Conservation (phyloP, 805 yeast species). For the Schwanniomyces vanrijiae region DNA sequence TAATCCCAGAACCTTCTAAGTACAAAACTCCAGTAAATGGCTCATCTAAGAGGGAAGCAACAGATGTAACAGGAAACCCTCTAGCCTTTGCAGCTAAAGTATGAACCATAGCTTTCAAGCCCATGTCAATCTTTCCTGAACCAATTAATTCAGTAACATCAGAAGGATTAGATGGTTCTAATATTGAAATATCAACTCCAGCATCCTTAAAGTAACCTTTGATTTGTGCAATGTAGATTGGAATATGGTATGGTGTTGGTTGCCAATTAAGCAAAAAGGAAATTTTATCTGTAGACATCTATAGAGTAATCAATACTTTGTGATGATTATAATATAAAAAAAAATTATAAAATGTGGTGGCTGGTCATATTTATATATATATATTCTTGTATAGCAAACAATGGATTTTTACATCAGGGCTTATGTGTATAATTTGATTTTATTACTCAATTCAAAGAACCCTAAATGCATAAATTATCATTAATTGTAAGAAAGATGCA, state of each 20-base stretch:
- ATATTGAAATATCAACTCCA: slow-evolving; percentile 50
- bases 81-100: slow-evolving; percentile 61
- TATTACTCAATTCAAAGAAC: neutral
- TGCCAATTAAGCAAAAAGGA: slow-evolving; percentile 56
- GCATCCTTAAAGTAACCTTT: slow-evolving; percentile 52
- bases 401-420: too few relatives aligned
- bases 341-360: neutral
- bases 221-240: slow-evolving; percentile 48
- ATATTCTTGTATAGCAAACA: neutral
- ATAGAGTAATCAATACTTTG: neutral
- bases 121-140: slow-evolving; percentile 58
- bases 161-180: slow-evolving; percentile 58
- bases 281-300: slow-evolving; percentile 48
- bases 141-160: slow-evolving; percentile 60
- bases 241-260: slow-evolving; percentile 57
- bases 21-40: slow-evolving; percentile 59
- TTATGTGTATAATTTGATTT: neutral
- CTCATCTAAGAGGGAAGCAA: slow-evolving; percentile 55
- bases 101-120: slow-evolving; percentile 60
- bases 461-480: neutral
- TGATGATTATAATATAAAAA: neutral
- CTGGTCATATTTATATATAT: neutral
- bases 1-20: slow-evolving; percentile 50
- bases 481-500: neutral
- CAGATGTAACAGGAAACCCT: slow-evolving; percentile 56